Base-by-base conservation (phyloP, 176 grass and related monocot genomes). In the Neostapfia colusana region DNA sequence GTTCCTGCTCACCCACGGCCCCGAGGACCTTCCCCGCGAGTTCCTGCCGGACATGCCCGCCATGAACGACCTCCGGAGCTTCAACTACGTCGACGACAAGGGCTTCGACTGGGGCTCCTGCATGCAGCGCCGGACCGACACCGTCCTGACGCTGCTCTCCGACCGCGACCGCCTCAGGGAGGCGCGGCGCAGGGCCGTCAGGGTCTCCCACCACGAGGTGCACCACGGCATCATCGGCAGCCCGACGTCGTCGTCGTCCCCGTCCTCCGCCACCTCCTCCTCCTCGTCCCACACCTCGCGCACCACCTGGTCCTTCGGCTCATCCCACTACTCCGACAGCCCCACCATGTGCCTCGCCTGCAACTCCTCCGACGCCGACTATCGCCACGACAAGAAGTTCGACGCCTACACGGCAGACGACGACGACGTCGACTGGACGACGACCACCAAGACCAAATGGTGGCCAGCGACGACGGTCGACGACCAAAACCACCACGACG, bases 91-190 rank as follows among this genome's bases (percentile, higher is more conserved):
- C 40, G 91, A 93, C 69, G 82, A 90, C 67, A 87, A 26, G 73
- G 87, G 91, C 18, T 90, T 93, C 78, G 58, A 93, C 45, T 93
- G 85, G 91, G 91, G 91, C 44, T 76, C 81, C 16, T 88, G 87
- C 91, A 93, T 93, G 91, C 87, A 82, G 49, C 80, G 74, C 39
- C 67, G 85, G 1, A 60, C 78, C 26, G 85, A 93, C 49, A 85
- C 42, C 78, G 54, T 93, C 49, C 53, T 90, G 5, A 2, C 34
- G 35, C 78, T 90, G n/a, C 81, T 90, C 21, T 85, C 69, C 1
- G 75, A 93, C 49, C 37, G 79, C 41, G 57, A 85, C 11, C 81
- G 76, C 15, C 90, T 89, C 68, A 45, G 70, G 61, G 81, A 93
- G 18, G 90, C 87, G 4, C 84, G 90, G 6, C 72, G 70, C 45